Evolutionary conservation across 371 early-diverging fungal genomes (phyloP).

Genomic region (Cokeromyces recurvatus): DNA sequence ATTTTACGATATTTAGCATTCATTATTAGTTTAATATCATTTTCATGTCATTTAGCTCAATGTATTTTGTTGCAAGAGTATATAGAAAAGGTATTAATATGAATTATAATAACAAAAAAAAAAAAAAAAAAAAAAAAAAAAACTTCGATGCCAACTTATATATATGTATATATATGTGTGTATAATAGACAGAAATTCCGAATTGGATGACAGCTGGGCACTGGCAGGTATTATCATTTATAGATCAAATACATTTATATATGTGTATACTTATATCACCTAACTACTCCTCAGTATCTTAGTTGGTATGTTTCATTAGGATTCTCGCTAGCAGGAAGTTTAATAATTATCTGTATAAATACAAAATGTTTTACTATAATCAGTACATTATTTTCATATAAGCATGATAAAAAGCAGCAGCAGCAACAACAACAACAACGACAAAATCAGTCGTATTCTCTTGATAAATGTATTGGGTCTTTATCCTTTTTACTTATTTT

Average conservation of each 20-base stretch:
- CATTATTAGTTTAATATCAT: slow-evolving; percentile 16
- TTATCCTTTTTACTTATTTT: slow-evolving; percentile 14
- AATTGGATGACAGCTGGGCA: slow-evolving; percentile 32
- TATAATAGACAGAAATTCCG: slow-evolving; percentile 23
- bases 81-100: slow-evolving; percentile 18
- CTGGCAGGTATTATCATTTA: slow-evolving; percentile 27
- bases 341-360: no score
- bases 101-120: no score
- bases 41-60: slow-evolving; percentile 22
- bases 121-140: not conserved
- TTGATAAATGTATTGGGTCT: slow-evolving; percentile 24
- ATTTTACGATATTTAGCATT: slow-evolving; percentile 4
- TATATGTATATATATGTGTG: not conserved
- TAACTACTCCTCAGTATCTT: slow-evolving; percentile 18
- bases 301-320: slow-evolving; percentile 28
- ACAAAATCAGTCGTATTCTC: slow-evolving; percentile 5
- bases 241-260: not conserved
- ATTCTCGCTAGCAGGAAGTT: slow-evolving; percentile 18
- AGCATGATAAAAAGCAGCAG: no score
- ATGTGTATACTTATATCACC: not conserved
- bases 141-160: not conserved
- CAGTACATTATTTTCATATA: not conserved
- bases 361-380: slow-evolving; percentile 22
- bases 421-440: slow-evolving; percentile 7
- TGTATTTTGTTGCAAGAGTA: slow-evolving; percentile 22